phyloP scores from a whole-genome alignment of 345 rosid genomes.

The Lenwebbia sp. region DNA sequence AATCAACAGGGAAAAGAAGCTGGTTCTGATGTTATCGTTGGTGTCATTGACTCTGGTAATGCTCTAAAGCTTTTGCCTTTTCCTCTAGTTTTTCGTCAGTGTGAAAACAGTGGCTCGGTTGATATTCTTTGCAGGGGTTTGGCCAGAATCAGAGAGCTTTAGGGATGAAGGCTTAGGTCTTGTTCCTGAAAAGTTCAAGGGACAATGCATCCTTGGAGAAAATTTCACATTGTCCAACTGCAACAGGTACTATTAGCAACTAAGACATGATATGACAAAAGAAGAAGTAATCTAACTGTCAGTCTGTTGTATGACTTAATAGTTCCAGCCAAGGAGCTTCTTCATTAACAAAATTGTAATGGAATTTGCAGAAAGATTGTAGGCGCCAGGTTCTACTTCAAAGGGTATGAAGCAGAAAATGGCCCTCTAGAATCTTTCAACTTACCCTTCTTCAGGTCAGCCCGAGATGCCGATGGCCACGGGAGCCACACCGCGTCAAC shows the following conservation, averaged over 20 bases:
- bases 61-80: not conserved
- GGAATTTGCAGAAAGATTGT: slow-evolving; percentile 29
- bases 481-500: slow-evolving; percentile 37
- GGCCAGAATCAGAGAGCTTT: slow-evolving; percentile 44
- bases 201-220: slow-evolving; percentile 28
- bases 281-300: not conserved
- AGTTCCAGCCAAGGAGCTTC: not conserved
- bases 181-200: slow-evolving; percentile 34
- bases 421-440: slow-evolving; percentile 26
- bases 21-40: slow-evolving; percentile 20
- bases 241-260: slow-evolving; percentile 16
- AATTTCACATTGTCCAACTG: slow-evolving; percentile 23
- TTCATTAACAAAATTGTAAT: not conserved
- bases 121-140: slow-evolving; percentile 18
- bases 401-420: slow-evolving; percentile 26
- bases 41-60: slow-evolving; percentile 31
- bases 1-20: slow-evolving; percentile 4
- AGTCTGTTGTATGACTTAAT: not conserved
- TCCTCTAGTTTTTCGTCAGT: not conserved
- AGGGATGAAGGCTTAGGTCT: slow-evolving; percentile 23
- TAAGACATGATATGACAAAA: not conserved
- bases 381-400: slow-evolving; percentile 32
- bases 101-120: not conserved
- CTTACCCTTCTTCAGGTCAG: slow-evolving; percentile 21
- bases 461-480: slow-evolving; percentile 33